A percentile compares a stretch with the other conserved stretches of the same genome.
Conservation (phyloP, 2,329 filamentous ascomycete species). For the Cryphonectria naterciae region DNA sequence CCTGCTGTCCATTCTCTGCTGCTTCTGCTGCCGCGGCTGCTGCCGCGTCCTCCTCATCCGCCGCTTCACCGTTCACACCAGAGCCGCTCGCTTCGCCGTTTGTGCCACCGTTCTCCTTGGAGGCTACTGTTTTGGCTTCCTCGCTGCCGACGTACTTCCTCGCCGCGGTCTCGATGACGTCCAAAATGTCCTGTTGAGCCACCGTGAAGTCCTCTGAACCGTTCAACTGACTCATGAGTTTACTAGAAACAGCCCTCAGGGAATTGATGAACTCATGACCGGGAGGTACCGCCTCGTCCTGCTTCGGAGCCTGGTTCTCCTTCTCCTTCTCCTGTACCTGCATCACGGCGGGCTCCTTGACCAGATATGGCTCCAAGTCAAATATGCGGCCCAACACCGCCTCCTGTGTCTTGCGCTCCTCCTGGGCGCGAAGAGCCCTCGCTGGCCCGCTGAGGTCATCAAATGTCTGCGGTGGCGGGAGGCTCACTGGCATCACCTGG, state of each 20-base stretch:
- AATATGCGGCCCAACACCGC: constrained; percentile 57
- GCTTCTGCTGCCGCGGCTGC: not conserved
- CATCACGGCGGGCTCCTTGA: constrained; percentile 41
- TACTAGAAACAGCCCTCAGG: constrained; percentile 47
- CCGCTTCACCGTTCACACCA: constrained; percentile 14
- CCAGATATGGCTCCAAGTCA: constrained; percentile 49
- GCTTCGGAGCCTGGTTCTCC: constrained; percentile 32
- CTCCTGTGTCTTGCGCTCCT: constrained; percentile 60
- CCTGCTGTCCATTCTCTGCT: constrained; percentile 13
- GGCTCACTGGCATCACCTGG: constrained; percentile 45
- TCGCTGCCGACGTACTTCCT: constrained; percentile 52
- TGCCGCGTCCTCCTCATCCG: constrained; percentile 6
- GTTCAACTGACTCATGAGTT: constrained; percentile 47
- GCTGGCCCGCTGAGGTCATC: constrained; percentile 48
- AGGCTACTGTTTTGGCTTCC: constrained; percentile 34
- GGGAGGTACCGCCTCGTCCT: constrained; percentile 22
- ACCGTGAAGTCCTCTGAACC: constrained; percentile 39
- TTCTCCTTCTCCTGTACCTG: constrained; percentile 30
- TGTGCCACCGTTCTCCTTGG: constrained; percentile 23
- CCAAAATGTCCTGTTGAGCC: constrained; percentile 52
- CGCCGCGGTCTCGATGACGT: constrained; percentile 55
- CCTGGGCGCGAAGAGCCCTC: constrained; percentile 52
- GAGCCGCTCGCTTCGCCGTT: constrained; percentile 24
- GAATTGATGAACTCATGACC: constrained; percentile 40
- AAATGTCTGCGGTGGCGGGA: constrained; percentile 32